Percentiles rank a stretch among this genome's conserved stretches.
Evolutionary conservation across 805 yeast genomes (phyloP).

Genomic region (Saccharomycopsis babjevae): DNA sequence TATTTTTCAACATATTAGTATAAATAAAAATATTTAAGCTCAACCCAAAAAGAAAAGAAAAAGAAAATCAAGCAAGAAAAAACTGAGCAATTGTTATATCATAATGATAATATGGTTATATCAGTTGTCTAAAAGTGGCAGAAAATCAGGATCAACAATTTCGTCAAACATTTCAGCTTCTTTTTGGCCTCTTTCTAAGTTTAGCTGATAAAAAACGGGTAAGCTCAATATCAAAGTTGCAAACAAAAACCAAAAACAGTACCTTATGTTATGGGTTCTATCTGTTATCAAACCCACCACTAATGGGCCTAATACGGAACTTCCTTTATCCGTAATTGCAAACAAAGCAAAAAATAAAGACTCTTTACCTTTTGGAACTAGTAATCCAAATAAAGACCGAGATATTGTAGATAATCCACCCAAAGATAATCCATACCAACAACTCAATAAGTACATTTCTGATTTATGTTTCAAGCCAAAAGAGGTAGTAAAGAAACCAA

Average conservation of each 20-base stretch:
- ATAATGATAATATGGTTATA: neutral
- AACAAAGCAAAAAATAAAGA: conserved; percentile 66
- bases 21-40: neutral
- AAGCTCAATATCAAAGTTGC: conserved; percentile 42
- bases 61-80: neutral
- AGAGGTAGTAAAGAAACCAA: conserved; percentile 46
- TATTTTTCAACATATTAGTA: neutral
- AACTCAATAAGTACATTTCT: conserved; percentile 61
- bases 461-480: conserved; percentile 52
- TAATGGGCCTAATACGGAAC: conserved; percentile 64
- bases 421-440: conserved; percentile 66
- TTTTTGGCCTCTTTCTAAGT: conserved; percentile 50
- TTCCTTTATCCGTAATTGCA: conserved; percentile 73
- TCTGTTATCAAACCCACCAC: conserved; percentile 66
- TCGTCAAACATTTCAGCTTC: conserved; percentile 40
- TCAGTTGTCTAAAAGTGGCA: neutral
- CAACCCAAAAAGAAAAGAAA: neutral
- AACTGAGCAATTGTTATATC: neutral
- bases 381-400: conserved; percentile 54
- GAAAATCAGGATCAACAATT: conserved; percentile 7
- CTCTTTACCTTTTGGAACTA: conserved; percentile 69
- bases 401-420: conserved; percentile 68
- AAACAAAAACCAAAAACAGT: conserved; percentile 57
- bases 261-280: conserved; percentile 60
- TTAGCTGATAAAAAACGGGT: conserved; percentile 44